phyloP scores from a whole-genome alignment of 441 rosid genomes.

The Flueggea neowawraea region DNA sequence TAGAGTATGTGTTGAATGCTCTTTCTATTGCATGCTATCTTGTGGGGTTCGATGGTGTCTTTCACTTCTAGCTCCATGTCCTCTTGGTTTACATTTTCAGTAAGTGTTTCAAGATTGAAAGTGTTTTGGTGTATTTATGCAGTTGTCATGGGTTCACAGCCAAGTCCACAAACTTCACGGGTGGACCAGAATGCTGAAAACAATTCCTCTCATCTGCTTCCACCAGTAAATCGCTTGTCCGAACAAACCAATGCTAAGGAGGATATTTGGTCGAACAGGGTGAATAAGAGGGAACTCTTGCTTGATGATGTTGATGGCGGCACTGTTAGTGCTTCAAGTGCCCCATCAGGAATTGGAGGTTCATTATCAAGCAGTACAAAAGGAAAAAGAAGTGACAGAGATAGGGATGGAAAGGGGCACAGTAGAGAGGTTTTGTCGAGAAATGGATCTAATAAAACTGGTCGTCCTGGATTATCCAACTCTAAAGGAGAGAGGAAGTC shows the following conservation, averaged over 20 bases:
- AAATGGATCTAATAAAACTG: slow-evolving; percentile 69
- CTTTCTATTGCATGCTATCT: not conserved
- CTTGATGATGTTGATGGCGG: slow-evolving; percentile 83
- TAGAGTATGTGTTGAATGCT: not conserved
- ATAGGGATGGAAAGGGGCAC: slow-evolving; percentile 91
- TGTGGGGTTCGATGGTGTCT: slow-evolving; percentile 10
- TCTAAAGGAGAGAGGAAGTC: slow-evolving; percentile 84
- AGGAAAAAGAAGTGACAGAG: slow-evolving; percentile 98
- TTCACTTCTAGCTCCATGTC: not conserved
- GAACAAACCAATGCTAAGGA: slow-evolving; percentile 52
- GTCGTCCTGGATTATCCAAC: slow-evolving; percentile 71
- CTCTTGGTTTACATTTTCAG: slow-evolving; percentile 4
- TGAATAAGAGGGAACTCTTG: slow-evolving; percentile 79
- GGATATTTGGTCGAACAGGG: slow-evolving; percentile 76
- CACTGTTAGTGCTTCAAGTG: slow-evolving; percentile 29
- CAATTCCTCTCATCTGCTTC: slow-evolving; percentile 41
- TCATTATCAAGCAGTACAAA: slow-evolving; percentile 74
- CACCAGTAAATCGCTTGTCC: slow-evolving; percentile 38
- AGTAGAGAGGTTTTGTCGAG: slow-evolving; percentile 62
- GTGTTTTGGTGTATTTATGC: slow-evolving; percentile 30
- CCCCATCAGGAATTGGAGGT: slow-evolving; percentile 49
- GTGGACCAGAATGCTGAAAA: slow-evolving; percentile 47
- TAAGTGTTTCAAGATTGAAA: not conserved
- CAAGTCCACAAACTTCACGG: slow-evolving; percentile 43
- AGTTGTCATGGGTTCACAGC: slow-evolving; percentile 61